These are phyloP conservation scores for Puccinia novopanici DNA, from an alignment of 1,284 basidiomycete genomes.

Conservation along the genomic window DNA sequence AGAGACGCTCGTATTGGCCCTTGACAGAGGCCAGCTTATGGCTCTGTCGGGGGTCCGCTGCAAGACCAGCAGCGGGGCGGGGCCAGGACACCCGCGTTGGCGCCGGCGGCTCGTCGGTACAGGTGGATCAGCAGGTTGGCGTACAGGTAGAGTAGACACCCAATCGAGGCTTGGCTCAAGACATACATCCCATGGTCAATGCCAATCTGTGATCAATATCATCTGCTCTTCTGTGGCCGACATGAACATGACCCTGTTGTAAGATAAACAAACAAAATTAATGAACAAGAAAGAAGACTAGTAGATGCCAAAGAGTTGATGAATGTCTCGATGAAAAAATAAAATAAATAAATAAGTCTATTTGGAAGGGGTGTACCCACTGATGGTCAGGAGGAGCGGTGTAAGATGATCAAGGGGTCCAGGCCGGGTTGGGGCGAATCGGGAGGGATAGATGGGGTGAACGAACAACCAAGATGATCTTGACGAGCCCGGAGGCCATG, in stretches of 20 bases:
- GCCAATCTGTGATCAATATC: conserved; percentile 64
- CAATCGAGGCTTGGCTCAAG: conserved; percentile 66
- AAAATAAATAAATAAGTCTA: conserved; percentile 47
- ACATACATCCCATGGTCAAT: conserved; percentile 89
- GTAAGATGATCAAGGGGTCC: not conserved
- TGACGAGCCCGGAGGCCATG: conserved; percentile 77
- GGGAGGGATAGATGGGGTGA: conserved; percentile 66
- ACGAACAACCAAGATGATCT: conserved; percentile 80
- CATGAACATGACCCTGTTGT: conserved; percentile 73
- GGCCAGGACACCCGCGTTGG: not conserved
- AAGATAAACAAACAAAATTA: not conserved
- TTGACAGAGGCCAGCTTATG: not conserved
- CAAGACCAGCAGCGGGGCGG: too few species aligned
- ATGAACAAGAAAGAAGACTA: too few species aligned
- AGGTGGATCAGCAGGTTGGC: conserved; percentile 67
- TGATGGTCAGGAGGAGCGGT: conserved; percentile 1
- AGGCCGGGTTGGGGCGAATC: not conserved
- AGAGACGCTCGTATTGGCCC: conserved; percentile 14
- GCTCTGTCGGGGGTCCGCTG: not conserved
- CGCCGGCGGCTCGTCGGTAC: conserved; percentile 58
- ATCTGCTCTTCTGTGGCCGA: conserved; percentile 88
- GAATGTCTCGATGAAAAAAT: too few species aligned
- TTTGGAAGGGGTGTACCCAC: conserved; percentile 32
- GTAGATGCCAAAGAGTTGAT: too few species aligned
- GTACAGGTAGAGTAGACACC: conserved; percentile 71